Base-by-base conservation (phyloP, 2,329 filamentous ascomycete genomes). In the Cordyceps cateniannulata region DNA sequence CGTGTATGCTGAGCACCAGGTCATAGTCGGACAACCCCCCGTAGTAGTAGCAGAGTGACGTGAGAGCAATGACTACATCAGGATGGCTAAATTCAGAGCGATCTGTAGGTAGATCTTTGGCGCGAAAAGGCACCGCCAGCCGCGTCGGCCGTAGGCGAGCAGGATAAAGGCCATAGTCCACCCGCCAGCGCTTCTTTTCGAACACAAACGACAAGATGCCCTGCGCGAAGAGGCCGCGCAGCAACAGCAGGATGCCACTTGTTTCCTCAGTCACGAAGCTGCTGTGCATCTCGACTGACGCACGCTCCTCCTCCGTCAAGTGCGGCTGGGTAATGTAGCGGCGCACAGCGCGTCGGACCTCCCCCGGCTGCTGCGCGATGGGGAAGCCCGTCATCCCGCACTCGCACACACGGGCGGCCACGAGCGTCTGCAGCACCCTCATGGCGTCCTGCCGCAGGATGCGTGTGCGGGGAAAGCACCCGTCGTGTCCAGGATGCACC, bases 31-130 rank as follows among this genome's bases (percentile, higher is more conserved):
- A 0, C 1, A 90, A 74, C 0, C 87, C 86, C 0, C 72, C 73
- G 55, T 84, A 83, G 63, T 84, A 88, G 67, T 81, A 84, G 2
- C 73, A 78, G 0, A 87, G 69, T 1, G 72, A 82, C 0, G 85
- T 87, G 0, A 88, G 69, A 0, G 78, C 62, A 16, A 87, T 81
- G 1, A 81, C 76, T 0, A 82, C 78, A 48, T 88, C 85, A 0
- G 85, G 83, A 42, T 88, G 84, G 14, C 84, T 84, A 66, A 86
- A 88, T 63, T 88, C 84, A 0, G 85, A 80, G 5, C 81, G 75
- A 0, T 75, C 69, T 0, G 80, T 74, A 0, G 84, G 85, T 3
- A 65, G 77, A 54, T 85, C 85, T 60, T 88, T 88, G 0, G 83
- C 84, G 12, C 75, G 76, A 63, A 79, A 89, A 0, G 85, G 86